phyloP scores from a whole-genome alignment of 1,284 basidiomycete genomes.

The Rhodotorula sp. region DNA sequence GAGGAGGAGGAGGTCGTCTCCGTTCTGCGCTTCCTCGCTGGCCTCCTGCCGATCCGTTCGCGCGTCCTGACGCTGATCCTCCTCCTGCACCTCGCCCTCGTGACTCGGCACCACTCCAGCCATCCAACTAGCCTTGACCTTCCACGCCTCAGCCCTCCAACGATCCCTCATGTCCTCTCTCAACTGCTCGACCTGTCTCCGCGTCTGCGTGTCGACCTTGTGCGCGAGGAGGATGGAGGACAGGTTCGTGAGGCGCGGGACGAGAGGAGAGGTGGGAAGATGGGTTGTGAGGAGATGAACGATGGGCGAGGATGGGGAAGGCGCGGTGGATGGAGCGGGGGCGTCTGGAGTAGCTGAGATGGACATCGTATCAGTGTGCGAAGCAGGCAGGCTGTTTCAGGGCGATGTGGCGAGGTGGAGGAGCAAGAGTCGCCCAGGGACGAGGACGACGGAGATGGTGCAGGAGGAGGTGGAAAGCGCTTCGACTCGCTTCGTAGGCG shows the following conservation, averaged over 20 bases:
- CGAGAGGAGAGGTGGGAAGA: slow-evolving; percentile 1
- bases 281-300: slow-evolving; percentile 1
- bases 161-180: slow-evolving; percentile 14
- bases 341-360: neutral
- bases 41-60: neutral
- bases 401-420: neutral
- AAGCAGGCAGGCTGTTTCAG: neutral
- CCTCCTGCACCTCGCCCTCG: neutral
- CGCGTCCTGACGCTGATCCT: neutral
- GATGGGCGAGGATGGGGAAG: neutral
- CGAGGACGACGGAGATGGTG: too few relatives aligned
- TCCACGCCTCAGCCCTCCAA: neutral
- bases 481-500: neutral
- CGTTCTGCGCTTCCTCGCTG: neutral
- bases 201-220: neutral
- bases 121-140: slow-evolving; percentile 21
- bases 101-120: slow-evolving; percentile 7
- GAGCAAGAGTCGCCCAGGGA: neutral
- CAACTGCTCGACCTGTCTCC: slow-evolving; percentile 3
- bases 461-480: neutral
- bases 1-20: neutral
- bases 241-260: neutral
- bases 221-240: neutral
- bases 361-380: too few relatives aligned
- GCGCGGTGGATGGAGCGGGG: neutral